Evolutionary conservation across 768 basidiomycete species (phyloP), one percentile per base, ranked within the genome.

Genomic region (Rhodotorula taiwanensis): DNA sequence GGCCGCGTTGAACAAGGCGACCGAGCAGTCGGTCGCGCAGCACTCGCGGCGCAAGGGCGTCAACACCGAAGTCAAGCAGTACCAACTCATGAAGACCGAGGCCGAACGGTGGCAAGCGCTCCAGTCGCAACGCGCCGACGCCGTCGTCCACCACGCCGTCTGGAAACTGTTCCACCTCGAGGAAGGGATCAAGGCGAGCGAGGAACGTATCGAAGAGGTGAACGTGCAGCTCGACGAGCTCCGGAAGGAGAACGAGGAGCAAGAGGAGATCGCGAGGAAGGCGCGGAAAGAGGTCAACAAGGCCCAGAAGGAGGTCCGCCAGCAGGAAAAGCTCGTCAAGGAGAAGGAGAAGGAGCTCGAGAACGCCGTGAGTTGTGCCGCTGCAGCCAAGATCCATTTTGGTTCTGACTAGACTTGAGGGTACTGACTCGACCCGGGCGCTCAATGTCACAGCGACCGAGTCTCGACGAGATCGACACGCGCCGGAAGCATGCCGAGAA

Each of bases 21-120:
- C 91, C 0, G 95, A 97, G 71, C 88, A 88, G 60, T 90, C 92
- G 4, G 94, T 91, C 0, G 86, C 87, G 78, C 95, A 94, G 75
- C 97, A 93, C 74, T 88, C 86, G 8, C 97, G 94, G 75, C 83
- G 94, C 50, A 82, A 93, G 56, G 90, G 91, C 15, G 92, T 98
- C 65, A 82, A 90, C 1, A 88, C 88, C 13, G 95, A 99, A 76
- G 92, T 95, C 69, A 92, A 89, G 75, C 91, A 94, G 72, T 98
- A 93, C 77, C 91, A 90, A 78, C 92, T 97, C 74, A 95, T 98
- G 77, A 91, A 93, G 76, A 83, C 82, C 8, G 94, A 98, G 74
- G 90, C 92, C 7, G 88, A 89, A 69, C 80, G 86, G 47, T 97
- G 93, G 71, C 87, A 92, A 74, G 79, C 79, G 13, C 78, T 98